Base-by-base conservation (phyloP, 1,139 yeast genomes). In the Blastobotrys aristatus region DNA sequence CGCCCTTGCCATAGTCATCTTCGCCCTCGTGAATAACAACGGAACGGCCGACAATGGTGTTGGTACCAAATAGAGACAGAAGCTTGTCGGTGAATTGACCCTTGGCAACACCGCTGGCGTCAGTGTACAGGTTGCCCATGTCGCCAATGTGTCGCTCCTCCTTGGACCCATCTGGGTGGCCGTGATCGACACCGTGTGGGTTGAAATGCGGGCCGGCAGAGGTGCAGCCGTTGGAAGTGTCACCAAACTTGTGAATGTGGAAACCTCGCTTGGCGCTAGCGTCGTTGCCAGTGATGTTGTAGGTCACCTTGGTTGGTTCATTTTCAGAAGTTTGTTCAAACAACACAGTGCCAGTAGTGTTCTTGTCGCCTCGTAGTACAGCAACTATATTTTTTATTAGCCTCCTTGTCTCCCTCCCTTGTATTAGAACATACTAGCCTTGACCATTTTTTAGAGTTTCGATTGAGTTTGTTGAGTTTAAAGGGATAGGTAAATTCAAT, bases 141-240 rank as follows among this genome's bases (percentile, higher is more conserved):
- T 92, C 98, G 71, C 98, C 98, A 63, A 86, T 96, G 73, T 92
- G 98, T 76, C 98, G 86, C 61, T 65, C 73, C 59, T 80, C 87
- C 61, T 65, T 73, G 60, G 80, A 87, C 64, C 84, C 96, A 64
- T 80, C 82, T 70, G 97, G 97, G 52, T 94, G 89, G 72, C 98
- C 98, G 71, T 92, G 98, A 59, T 80, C 79, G 76, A 84, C 83
- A 59, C 79, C 75, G 69, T 84, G 85, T 58, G 97, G 97, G 79
- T 92, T 92, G 82, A 88, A 90, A 74, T 92, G 98, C 52, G 97
- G 96, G 64, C 98, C 98, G 50, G 98, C 97, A 57, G 97, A 88
- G 53, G 96, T 89, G 75, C 97, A 90, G 55, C 98, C 97, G 69
- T 92, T 90, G 73, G 97, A 89, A 80, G 89, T 88, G 77, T 92